Evolutionary conservation across 495 filamentous ascomycete genomes (phyloP).

Genomic region (Saxophila tyrrhenica): DNA sequence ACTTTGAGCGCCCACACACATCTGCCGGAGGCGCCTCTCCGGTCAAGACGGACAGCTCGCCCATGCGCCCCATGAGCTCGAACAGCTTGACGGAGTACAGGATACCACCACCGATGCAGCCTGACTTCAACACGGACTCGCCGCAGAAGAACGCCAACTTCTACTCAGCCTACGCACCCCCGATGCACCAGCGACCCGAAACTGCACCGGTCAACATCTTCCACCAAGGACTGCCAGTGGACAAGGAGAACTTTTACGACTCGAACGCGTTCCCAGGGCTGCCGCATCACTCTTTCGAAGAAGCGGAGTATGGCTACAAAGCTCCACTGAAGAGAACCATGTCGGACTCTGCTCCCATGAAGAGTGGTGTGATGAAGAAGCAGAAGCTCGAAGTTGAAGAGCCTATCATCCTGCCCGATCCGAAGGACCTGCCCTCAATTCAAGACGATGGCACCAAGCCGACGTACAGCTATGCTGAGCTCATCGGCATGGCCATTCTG

Average conservation of each 20-base stretch:
- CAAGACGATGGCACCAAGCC: conserved; percentile 86
- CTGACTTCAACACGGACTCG: conserved; percentile 67
- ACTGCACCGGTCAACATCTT: conserved; percentile 52
- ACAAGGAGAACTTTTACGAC: conserved; percentile 59
- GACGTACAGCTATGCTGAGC: conserved; percentile 79
- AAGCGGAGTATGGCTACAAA: conserved; percentile 43
- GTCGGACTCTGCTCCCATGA: conserved; percentile 63
- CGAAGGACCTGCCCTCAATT: conserved; percentile 64
- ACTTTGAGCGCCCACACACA: conserved; percentile 22
- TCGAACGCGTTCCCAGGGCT: conserved; percentile 20
- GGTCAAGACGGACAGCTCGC: conserved; percentile 27
- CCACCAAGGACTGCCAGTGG: conserved; percentile 32
- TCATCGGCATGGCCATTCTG: conserved; percentile 95
- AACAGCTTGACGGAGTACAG: conserved; percentile 46
- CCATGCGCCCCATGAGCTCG: conserved; percentile 26
- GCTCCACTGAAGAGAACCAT: conserved; percentile 53
- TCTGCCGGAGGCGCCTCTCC: conserved; percentile 19
- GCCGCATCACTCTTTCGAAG: conserved; percentile 7
- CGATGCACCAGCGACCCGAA: conserved; percentile 35
- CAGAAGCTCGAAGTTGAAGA: conserved; percentile 28
- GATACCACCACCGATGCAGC: conserved; percentile 58
- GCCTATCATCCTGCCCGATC: conserved; percentile 47
- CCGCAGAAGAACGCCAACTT: conserved; percentile 54
- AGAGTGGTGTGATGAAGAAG: conserved; percentile 60
- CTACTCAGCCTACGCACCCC: conserved; percentile 21